A percentile compares a stretch with the other conserved stretches of the same genome.
Conservation (phyloP, 2,329 filamentous ascomycete species). For the Gnomoniopsis smithogilvyi region DNA sequence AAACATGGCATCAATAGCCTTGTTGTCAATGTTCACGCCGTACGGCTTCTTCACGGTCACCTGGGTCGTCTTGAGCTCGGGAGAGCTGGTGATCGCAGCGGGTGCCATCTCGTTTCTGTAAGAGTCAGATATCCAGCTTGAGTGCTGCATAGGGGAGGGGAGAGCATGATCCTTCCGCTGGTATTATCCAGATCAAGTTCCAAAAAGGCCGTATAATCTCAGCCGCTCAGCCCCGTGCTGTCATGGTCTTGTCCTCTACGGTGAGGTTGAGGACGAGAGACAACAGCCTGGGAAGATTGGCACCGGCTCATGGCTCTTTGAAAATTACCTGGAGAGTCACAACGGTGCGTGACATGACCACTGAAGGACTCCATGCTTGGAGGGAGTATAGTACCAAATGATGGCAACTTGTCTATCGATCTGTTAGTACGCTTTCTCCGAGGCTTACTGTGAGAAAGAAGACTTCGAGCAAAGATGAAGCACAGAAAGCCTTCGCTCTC, state of each 20-base stretch:
- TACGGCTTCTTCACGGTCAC: constrained; percentile 38
- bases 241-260: background rate
- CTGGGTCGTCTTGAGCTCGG: constrained; percentile 37
- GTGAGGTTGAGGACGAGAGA: background rate
- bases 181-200: constrained; percentile 32
- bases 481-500: background rate
- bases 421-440: constrained; percentile 1
- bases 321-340: constrained; percentile 31
- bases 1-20: constrained; percentile 62
- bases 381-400: constrained; percentile 10
- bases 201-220: constrained; percentile 35
- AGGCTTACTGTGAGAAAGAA: background rate
- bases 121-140: constrained; percentile 36
- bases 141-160: constrained; percentile 31
- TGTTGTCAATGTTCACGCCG: constrained; percentile 34
- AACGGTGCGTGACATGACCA: constrained; percentile 17
- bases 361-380: constrained; percentile 18
- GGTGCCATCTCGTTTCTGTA: constrained; percentile 66
- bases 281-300: constrained; percentile 21
- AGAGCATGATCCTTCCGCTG: constrained; percentile 97
- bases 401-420: background rate
- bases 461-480: constrained; percentile 16
- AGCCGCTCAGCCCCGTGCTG: constrained; percentile 24
- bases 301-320: constrained; percentile 33
- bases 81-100: constrained; percentile 59